Conservation (phyloP, 1,284 basidiomycete genomes). For the Ceratobasidium sp. region DNA sequence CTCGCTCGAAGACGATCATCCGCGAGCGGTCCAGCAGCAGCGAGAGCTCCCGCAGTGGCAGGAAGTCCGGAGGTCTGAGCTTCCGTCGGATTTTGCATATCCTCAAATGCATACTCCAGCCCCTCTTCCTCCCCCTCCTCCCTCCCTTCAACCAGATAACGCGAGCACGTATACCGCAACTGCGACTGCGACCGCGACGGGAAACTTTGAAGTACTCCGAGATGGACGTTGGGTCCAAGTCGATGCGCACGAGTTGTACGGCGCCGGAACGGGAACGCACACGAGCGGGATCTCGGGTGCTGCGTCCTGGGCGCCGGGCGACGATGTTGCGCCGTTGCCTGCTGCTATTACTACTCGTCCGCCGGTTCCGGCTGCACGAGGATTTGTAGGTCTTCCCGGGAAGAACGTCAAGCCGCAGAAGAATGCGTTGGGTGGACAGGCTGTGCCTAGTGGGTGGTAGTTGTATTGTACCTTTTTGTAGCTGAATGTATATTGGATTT, state of each 20-base stretch:
- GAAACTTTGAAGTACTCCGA: conserved; percentile 28
- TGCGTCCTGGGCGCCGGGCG: conserved; percentile 21
- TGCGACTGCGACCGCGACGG: background rate
- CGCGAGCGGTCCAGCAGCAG: background rate
- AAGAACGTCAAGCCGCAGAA: conserved; percentile 28
- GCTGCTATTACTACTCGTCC: background rate
- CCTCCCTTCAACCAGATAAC: background rate
- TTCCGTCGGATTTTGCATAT: conserved; percentile 6
- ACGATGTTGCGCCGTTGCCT: conserved; percentile 13
- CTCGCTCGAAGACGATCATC: conserved; percentile 7
- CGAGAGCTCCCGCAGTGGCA: conserved; percentile 30
- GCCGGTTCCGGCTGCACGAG: background rate
- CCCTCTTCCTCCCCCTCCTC: background rate
- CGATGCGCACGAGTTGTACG: conserved; percentile 30
- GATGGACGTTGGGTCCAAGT: conserved; percentile 22
- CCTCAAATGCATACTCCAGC: background rate
- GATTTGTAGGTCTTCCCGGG: conserved; percentile 19
- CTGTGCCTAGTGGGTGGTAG: conserved; percentile 36
- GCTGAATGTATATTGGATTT: conserved; percentile 30
- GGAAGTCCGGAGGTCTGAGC: conserved; percentile 34
- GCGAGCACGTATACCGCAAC: background rate
- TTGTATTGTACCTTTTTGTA: conserved; percentile 1
- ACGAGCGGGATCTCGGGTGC: conserved; percentile 34
- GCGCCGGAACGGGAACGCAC: conserved; percentile 13
- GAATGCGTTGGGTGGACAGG: conserved; percentile 17